These are phyloP conservation scores for Trichophyton schoenleinii DNA, from an alignment of 2,329 filamentous ascomycete genomes.

Conservation along the genomic window DNA sequence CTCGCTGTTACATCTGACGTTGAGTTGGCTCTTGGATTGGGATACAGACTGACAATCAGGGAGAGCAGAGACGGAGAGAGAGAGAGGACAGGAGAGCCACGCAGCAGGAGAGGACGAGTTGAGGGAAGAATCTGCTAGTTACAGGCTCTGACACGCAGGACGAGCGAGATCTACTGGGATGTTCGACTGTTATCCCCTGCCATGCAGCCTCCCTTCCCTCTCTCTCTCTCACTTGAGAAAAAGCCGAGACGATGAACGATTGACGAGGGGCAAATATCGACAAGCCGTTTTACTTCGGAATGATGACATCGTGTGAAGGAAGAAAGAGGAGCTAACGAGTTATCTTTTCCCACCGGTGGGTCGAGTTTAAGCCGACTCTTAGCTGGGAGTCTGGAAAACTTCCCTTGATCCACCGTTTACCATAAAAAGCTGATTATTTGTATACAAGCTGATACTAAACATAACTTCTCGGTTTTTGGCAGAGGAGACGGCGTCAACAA, in stretches of 20 bases:
- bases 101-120: background rate
- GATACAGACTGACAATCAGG: constrained; percentile 2
- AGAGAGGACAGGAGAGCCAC: background rate
- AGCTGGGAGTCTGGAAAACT: constrained; percentile 1
- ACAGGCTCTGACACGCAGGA: background rate
- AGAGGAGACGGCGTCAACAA: background rate
- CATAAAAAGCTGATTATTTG: background rate
- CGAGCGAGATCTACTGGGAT: background rate
- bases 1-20: constrained; percentile 1
- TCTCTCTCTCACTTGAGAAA: background rate
- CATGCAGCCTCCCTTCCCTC: background rate
- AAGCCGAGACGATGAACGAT: background rate
- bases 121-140: background rate
- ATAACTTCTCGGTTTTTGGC: background rate
- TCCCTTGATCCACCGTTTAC: constrained; percentile 1
- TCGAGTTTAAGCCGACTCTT: background rate
- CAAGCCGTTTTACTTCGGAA: background rate
- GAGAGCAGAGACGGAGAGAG: background rate
- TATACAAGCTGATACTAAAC: background rate
- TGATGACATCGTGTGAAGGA: background rate
- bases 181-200: background rate
- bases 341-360: background rate
- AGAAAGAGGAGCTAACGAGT: background rate
- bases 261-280: background rate
- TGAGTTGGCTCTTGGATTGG: constrained; percentile 1